Percentiles rank a stretch among this genome's conserved stretches.
Evolutionary conservation across 73 alveolate genomes (phyloP).

Genomic region (Uronychia binucleata): DNA sequence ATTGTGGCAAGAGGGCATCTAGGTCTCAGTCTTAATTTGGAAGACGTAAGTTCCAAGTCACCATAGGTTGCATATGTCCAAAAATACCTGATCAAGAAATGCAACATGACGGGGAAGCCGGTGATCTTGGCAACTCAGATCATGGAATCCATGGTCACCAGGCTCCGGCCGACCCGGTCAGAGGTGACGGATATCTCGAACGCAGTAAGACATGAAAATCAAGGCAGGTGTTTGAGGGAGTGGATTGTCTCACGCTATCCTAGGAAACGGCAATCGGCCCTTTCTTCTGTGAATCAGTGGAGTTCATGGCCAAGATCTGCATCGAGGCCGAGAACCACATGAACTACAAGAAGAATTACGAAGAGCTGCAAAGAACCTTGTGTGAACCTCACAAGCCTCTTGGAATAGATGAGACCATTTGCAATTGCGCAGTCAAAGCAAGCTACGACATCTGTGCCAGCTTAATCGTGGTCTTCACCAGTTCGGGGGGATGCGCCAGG

Average conservation of each 20-base stretch:
- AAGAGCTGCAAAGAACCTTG: slow-evolving; percentile 1
- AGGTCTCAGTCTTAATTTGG: slow-evolving; percentile 31
- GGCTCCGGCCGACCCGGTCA: slow-evolving; percentile 67
- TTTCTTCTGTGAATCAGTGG: slow-evolving; percentile 35
- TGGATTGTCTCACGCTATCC: slow-evolving; percentile 55
- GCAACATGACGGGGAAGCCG: slow-evolving; percentile 55
- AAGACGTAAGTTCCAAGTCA: slow-evolving; percentile 20
- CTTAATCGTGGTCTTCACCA: slow-evolving; percentile 49
- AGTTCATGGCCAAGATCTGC: slow-evolving; percentile 39
- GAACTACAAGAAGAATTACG: slow-evolving; percentile 36
- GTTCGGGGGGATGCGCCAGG: slow-evolving; percentile 31
- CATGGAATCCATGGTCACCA: slow-evolving; percentile 49
- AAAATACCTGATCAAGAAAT: slow-evolving; percentile 41
- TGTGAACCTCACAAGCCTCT: slow-evolving; percentile 5
- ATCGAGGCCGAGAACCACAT: slow-evolving; percentile 51
- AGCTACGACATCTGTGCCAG: slow-evolving; percentile 47
- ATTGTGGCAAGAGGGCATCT: slow-evolving; percentile 53
- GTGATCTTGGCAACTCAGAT: slow-evolving; percentile 57
- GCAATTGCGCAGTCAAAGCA: slow-evolving; percentile 76
- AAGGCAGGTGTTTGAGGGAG: slow-evolving; percentile 35
- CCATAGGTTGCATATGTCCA: slow-evolving; percentile 25
- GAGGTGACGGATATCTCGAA: slow-evolving; percentile 65
- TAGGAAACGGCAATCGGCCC: slow-evolving; percentile 60
- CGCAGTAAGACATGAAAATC: slow-evolving; percentile 34
- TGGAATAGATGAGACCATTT: slow-evolving; percentile 57